Conservation (phyloP, 768 basidiomycete species). For the Pleurotus salmoneostramineus region DNA sequence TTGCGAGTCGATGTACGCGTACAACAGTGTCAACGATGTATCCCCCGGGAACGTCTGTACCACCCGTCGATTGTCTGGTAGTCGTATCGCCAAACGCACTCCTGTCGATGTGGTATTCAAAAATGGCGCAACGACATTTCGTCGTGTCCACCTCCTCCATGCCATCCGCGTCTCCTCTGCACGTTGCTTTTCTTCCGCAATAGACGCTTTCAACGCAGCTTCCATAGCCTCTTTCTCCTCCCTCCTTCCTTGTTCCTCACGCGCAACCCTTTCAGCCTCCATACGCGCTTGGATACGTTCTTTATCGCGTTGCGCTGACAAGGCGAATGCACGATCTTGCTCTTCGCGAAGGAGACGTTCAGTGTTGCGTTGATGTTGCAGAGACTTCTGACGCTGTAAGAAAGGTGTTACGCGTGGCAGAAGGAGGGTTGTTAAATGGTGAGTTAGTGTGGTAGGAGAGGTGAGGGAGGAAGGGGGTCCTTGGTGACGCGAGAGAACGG, state of each 20-base stretch:
- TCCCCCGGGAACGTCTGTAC: constrained; percentile 49
- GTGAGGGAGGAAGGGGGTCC: constrained; percentile 56
- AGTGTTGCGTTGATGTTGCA: constrained; percentile 42
- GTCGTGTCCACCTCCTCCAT: constrained; percentile 62
- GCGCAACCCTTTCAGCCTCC: constrained; percentile 18
- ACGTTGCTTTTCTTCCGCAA: constrained; percentile 29
- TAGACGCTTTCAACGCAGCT: constrained; percentile 23
- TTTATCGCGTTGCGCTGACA: constrained; percentile 55
- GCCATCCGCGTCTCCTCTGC: constrained; percentile 32
- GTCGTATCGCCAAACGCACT: constrained; percentile 46
- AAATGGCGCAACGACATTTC: constrained; percentile 33
- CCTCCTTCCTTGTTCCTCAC: constrained; percentile 21
- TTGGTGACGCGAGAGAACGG: constrained; percentile 83
- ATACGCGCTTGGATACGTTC: constrained; percentile 34
- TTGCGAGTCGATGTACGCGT: constrained; percentile 68
- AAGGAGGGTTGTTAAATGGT: constrained; percentile 67
- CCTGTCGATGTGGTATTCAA: constrained; percentile 17
- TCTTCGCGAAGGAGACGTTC: constrained; percentile 70
- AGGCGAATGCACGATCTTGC: constrained; percentile 77
- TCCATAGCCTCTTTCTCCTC: constrained; percentile 16
- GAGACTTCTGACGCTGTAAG: constrained; percentile 56
- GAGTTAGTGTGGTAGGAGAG: constrained; percentile 55
- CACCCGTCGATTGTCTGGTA: constrained; percentile 53
- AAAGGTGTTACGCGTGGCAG: constrained; percentile 80
- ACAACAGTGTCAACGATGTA: constrained; percentile 60